Evolutionary conservation across 768 basidiomycete species (phyloP), one percentile per base, ranked within the genome.

Genomic region (Mycena epipterygia): DNA sequence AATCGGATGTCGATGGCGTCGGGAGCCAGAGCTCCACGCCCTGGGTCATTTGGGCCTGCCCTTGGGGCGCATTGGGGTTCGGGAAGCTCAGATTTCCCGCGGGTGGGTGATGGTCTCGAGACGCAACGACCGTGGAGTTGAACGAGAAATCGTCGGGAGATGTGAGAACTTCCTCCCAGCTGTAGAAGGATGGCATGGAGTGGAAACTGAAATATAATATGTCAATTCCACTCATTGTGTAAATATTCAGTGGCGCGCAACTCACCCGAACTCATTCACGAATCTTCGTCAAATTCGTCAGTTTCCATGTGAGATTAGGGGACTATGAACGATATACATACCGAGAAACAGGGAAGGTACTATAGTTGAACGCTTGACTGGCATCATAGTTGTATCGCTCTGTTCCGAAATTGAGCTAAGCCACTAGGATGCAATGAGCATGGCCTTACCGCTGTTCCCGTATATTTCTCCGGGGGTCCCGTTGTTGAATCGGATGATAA

Each of bases 101-200:
- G 1, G 88, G 86, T 19, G 86, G 85, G 70, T 89, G 89, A 67
- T 89, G 88, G 59, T 89, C 87, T 39, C 89, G 83, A 12, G 89
- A 88, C 71, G 83, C 80, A 7, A 89, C 88, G 11, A 87, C 88
- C 0, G 86, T 87, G 0, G 88, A 88, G 76, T 89, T 89, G 79
- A 90, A 89, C 29, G 80, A 80, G 77, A 88, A 89, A 73, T 89
- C 89, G 12, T 83, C 84, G 0, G 85, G 82, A 5, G 84, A 83
- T 25, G 77, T 72, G 5, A 90, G 83, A 2, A 87, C 89, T 73
- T 89, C 87, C 73, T 89, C 83, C 89, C 89, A 90, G 59, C 80
- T 85, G 69, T 88, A 90, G 78, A 90, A 87, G 0, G 89, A 89
- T 6, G 89, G 89, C 86, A 89, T 88, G 0, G 89, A 90, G 75